Conservation (phyloP, 2,329 filamentous ascomycete species). For the Furcasterigmium furcatum region DNA sequence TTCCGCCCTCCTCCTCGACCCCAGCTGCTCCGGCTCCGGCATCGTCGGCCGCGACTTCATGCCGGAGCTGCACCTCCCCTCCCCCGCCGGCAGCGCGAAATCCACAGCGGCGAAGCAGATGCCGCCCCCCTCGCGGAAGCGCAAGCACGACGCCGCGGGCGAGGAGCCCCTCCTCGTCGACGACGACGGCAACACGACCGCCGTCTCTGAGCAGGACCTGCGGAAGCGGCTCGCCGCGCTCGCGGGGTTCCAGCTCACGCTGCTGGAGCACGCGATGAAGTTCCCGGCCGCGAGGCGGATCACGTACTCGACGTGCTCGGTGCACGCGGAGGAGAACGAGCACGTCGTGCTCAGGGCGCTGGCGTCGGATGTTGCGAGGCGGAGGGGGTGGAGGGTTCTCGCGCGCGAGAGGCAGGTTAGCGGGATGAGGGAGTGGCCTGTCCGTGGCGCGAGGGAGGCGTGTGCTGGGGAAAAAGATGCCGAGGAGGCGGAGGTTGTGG, state of each 20-base stretch:
- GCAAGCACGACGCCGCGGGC: constrained; percentile 34
- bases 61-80: constrained; percentile 59
- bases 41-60: constrained; percentile 86
- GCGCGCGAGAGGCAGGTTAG: constrained; percentile 67
- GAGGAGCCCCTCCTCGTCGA: constrained; percentile 42
- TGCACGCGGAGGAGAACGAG: constrained; percentile 88
- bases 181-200: constrained; percentile 52
- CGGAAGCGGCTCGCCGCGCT: constrained; percentile 67
- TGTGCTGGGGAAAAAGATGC: constrained; percentile 47
- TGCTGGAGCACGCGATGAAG: constrained; percentile 78
- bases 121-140: constrained; percentile 31
- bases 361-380: constrained; percentile 59
- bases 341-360: constrained; percentile 73
- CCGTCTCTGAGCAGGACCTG: constrained; percentile 54
- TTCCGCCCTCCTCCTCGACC: constrained; percentile 81
- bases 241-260: constrained; percentile 75
- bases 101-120: constrained; percentile 16
- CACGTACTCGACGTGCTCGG: constrained; percentile 91
- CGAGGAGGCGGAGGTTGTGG: constrained; percentile 57
- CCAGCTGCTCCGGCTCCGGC: constrained; percentile 92
- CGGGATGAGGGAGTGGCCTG: constrained; percentile 73
- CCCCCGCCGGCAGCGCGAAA: constrained; percentile 32
- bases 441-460: constrained; percentile 55
- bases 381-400: constrained; percentile 76
- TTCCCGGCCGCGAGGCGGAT: constrained; percentile 75